Conservation (phyloP, 176 grass and related monocot genomes). For the Themeda triandra region DNA sequence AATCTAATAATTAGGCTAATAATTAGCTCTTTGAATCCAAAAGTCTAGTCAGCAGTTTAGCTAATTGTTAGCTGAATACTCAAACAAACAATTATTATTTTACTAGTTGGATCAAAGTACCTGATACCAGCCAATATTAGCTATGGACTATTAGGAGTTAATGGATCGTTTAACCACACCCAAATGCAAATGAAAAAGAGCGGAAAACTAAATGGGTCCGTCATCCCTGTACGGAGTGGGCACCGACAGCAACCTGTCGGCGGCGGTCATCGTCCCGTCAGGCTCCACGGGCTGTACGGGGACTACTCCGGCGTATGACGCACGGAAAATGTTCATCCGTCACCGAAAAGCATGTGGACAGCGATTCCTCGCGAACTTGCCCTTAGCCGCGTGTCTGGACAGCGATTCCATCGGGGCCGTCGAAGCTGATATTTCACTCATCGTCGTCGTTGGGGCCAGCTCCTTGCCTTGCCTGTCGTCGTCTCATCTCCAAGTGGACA, state of each 20-base stretch:
- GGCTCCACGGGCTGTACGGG: not conserved
- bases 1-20: too few relatives aligned
- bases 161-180: not conserved
- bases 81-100: too few relatives aligned
- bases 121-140: too few relatives aligned
- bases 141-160: too few relatives aligned
- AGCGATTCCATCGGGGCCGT: not conserved
- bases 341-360: not conserved
- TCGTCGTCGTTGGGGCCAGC: not conserved
- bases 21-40: too few relatives aligned
- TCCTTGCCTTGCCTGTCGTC: not conserved
- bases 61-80: too few relatives aligned
- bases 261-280: not conserved
- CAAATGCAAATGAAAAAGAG: not conserved
- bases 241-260: conserved; percentile 8
- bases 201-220: too few relatives aligned
- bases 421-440: not conserved
- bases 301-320: not conserved
- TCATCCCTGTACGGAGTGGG: not conserved
- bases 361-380: not conserved
- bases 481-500: not conserved
- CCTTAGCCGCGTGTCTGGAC: not conserved
- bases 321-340: not conserved
- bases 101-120: too few relatives aligned
- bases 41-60: too few relatives aligned